Conservation (phyloP, 2,329 filamentous ascomycete genomes). For the Lithohypha guttulata region DNA sequence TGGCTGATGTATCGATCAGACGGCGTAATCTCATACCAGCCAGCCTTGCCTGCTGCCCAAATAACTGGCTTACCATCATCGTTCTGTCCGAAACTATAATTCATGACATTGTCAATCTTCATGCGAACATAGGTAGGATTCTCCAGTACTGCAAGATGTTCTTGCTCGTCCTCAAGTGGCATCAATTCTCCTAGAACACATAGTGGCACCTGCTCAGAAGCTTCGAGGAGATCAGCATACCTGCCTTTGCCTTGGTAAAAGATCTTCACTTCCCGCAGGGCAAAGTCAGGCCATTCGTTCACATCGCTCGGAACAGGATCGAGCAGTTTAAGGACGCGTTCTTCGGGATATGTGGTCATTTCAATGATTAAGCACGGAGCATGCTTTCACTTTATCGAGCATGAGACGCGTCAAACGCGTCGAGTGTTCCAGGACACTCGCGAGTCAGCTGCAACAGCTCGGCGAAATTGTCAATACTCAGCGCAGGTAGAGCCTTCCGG, state of each 20-base stretch:
- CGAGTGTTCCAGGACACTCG: too few species aligned
- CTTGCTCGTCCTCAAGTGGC: constrained; percentile 34
- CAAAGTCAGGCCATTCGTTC: constrained; percentile 51
- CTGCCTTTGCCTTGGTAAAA: constrained; percentile 38
- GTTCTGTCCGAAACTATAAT: constrained; percentile 41
- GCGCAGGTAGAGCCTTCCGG: not conserved
- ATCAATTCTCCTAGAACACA: constrained; percentile 44
- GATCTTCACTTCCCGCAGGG: constrained; percentile 45
- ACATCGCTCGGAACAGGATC: constrained; percentile 36
- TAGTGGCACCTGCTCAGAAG: constrained; percentile 44
- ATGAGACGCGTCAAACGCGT: constrained; percentile 3
- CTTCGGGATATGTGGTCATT: constrained; percentile 23
- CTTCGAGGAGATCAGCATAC: constrained; percentile 45
- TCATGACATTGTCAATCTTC: constrained; percentile 38
- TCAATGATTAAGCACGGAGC: constrained; percentile 11
- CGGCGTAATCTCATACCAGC: constrained; percentile 51
- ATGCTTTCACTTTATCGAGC: constrained; percentile 12
- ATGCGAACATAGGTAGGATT: constrained; percentile 26
- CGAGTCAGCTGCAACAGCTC: too few species aligned
- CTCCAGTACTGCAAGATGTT: constrained; percentile 30
- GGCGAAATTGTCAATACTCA: constrained; percentile 1
- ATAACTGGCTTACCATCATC: constrained; percentile 46
- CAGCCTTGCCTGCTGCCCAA: constrained; percentile 52
- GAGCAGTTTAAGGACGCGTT: constrained; percentile 35
- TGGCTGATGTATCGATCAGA: constrained; percentile 39